Base-by-base conservation (phyloP, 768 basidiomycete genomes). In the Xerocomellus intermedius region DNA sequence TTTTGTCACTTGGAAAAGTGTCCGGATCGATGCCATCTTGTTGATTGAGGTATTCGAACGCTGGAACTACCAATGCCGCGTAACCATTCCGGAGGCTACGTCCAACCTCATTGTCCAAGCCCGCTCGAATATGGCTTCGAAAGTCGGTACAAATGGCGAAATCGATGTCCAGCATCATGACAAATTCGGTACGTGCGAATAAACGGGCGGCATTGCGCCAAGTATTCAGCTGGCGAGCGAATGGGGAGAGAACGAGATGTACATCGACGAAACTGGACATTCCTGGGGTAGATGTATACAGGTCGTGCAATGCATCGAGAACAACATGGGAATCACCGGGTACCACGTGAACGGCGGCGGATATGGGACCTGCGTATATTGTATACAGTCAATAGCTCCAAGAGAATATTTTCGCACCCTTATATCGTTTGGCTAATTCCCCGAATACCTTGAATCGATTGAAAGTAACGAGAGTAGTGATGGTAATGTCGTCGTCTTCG, bases 101-200 rank as follows among this genome's bases (percentile, higher is more conserved):
- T 16, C 64, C 64, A 42, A 77, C 64, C 42, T 72, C 74, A 22
- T 55, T 47, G 4, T 57, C 55, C 47, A 69, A 62, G 60, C 75
- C 76, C 12, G 72, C 72, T 48, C 77, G 79, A 57, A 91, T 73
- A 9, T 81, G 76, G 28, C 72, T 66, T 54, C 87, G 79, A 69
- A 92, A 90, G 73, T 91, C 84, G 44, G 93, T 93, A 68, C 91
- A 92, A 12, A 89, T 71, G 32, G 81, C 86, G 69, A 95, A 94
- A 69, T 94, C 92, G 57, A 94, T 86, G 67, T 95, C 94, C 48
- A 94, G 83, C 86, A 94, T 89, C 85, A 94, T 89, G 54, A 94
- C 82, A 61, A 83, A 91, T 59, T 88, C 82, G 8, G 93, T 93
- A 14, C 90, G 81, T 5, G 91, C 86, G 63, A 92, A 91, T 48